Evolutionary conservation across 192 early-diverging fungal genomes (phyloP).

Genomic region (Dissophora globulifera): DNA sequence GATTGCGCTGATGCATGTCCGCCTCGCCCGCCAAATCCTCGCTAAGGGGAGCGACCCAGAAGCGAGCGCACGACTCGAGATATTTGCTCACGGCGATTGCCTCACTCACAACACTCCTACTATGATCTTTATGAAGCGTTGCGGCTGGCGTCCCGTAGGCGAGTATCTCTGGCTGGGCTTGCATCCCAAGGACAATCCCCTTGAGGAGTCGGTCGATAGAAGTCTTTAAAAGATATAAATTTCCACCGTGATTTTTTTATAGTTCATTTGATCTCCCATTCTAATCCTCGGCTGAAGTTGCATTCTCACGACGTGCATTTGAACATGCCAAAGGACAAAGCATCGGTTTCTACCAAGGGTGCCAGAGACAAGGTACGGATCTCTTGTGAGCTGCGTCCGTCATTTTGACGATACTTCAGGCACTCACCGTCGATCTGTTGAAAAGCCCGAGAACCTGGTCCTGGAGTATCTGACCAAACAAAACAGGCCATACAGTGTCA

Average conservation of each 20-base stretch:
- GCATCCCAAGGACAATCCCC: no score
- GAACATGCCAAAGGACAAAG: conserved; percentile 8
- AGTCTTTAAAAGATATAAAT: no score
- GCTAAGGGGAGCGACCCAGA: background rate
- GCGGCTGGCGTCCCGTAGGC: conserved; percentile 35
- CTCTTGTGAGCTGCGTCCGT: no score
- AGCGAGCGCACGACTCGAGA: background rate
- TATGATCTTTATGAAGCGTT: conserved; percentile 42
- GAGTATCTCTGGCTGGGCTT: conserved; percentile 25
- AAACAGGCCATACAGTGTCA: conserved; percentile 60
- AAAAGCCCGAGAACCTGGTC: conserved; percentile 56
- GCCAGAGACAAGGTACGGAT: background rate
- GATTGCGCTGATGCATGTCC: conserved; percentile 17
- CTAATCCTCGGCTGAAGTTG: no score
- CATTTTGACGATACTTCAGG: background rate
- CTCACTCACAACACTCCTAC: conserved; percentile 21
- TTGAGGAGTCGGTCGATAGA: no score
- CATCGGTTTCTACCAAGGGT: background rate
- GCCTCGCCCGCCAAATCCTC: conserved; percentile 17
- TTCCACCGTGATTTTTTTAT: no score
- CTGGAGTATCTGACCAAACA: conserved; percentile 58
- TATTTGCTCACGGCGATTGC: conserved; percentile 41
- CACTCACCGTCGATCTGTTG: background rate
- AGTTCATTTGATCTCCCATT: no score
- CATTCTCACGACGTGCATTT: background rate